Evolutionary conservation across 345 rosid species (phyloP), one percentile per base, ranked within the genome.

Genomic region (Rubroshorea leprosula): DNA sequence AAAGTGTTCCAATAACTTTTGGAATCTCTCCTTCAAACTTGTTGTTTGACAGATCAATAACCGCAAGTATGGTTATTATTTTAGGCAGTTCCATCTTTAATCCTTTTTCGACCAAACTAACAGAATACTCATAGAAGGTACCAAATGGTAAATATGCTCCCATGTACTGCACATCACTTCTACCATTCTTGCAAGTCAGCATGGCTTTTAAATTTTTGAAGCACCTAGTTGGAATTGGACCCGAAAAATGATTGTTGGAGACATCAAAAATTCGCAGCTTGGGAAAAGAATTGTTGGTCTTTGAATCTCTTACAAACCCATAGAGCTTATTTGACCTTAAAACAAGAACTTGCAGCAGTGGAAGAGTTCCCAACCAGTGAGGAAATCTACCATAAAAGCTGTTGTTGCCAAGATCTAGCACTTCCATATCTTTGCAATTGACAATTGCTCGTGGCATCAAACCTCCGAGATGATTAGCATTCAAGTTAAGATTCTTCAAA

Each of bases 391-490:
- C 76, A 2, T 62, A 45, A 2, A 74, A 52, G 18, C 23, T 31
- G 18, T 74, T 80, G 54, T 71, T 64, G 2, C 67, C 61, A 5
- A 81, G 29, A 39, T 78, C 68, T 0, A 78, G 6, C 23, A 75
- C 49, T 51, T 68, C 56, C 16, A 81, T 14, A 4, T 5, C 1
- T 20, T 14, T 41, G 19, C 78, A 70, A 9, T 64, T 50, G 1
- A 9, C 13, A 25, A 80, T 20, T 5, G 70, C 61, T 16, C 3
- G 31, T 6, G 80, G 68, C 2, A 57, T 4, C 1, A 16, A 18
- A 5, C 75, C 82, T 9, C 47, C 49, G 0, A 77, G 17, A 1
- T 12, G 20, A 6, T 79, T 79, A 1, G 25, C 64, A 24, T 63
- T 55, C 4, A 76, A 52, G 64, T 63, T 38, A 0, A 73, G 49